These are phyloP conservation scores for Mortierella sp. DNA, from an alignment of 371 early-diverging fungal genomes.

Conservation along the genomic window DNA sequence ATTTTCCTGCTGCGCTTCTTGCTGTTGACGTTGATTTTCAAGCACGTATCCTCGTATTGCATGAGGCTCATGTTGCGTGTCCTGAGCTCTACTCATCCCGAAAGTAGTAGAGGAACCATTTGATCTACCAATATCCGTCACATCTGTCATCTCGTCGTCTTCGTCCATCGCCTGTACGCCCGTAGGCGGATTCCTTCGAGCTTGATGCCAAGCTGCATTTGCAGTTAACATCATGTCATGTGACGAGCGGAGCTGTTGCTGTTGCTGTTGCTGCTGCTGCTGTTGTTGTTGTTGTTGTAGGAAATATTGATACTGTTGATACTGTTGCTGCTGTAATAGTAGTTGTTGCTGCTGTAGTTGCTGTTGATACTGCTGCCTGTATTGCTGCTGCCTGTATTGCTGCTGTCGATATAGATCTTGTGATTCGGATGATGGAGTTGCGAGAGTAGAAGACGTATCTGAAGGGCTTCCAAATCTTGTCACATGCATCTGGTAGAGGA, in stretches of 20 bases:
- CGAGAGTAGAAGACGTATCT: neutral
- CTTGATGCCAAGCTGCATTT: slow-evolving; percentile 27
- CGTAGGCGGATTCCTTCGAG: neutral
- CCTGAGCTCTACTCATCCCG: neutral
- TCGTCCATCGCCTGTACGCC: slow-evolving; percentile 13
- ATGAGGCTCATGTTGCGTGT: neutral
- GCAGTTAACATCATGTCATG: slow-evolving; percentile 8
- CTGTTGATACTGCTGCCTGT: slow-evolving; percentile 19
- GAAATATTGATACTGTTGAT: neutral
- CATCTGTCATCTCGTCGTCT: slow-evolving; percentile 54
- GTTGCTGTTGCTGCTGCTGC: neutral
- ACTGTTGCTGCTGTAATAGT: neutral
- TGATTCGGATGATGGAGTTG: neutral
- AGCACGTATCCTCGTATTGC: neutral
- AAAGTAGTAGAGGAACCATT: neutral
- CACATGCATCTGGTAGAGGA: slow-evolving; percentile 40
- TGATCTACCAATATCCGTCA: neutral
- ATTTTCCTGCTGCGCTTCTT: neutral
- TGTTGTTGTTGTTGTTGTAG: neutral
- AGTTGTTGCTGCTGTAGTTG: slow-evolving; percentile 8
- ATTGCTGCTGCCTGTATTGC: slow-evolving; percentile 9
- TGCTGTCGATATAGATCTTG: neutral
- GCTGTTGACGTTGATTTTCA: slow-evolving; percentile 7
- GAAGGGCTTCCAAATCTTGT: slow-evolving; percentile 46
- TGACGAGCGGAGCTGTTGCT: neutral